Conservation (phyloP, 257 asterid species). For the Salvia splendens region DNA sequence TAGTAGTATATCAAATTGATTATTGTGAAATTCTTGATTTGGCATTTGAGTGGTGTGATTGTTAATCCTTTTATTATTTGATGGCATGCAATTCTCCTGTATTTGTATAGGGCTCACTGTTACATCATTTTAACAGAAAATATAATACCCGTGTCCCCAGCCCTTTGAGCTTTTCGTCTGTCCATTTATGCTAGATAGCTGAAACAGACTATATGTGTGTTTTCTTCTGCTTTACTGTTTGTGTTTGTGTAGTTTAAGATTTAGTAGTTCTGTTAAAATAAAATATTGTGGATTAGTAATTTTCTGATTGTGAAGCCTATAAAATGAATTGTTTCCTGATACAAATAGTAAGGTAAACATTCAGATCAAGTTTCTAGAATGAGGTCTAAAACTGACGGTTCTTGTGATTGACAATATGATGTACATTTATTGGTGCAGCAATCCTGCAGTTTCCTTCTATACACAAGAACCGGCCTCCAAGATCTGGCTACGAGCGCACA, state of each 20-base stretch:
- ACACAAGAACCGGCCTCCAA: conserved; percentile 79
- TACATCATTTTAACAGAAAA: not conserved
- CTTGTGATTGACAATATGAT: conserved; percentile 43
- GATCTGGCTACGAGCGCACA: conserved; percentile 81
- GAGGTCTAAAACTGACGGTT: conserved; percentile 23
- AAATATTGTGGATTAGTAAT: conserved; percentile 8
- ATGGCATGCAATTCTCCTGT: conserved; percentile 2
- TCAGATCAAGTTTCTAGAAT: conserved; percentile 23
- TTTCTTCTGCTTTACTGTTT: not conserved
- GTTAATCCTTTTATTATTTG: not conserved
- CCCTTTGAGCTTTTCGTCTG: not conserved
- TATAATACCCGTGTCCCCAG: not conserved
- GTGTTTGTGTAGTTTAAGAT: not conserved
- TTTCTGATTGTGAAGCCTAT: conserved; percentile 23
- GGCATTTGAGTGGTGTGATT: not conserved
- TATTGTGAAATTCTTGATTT: conserved; percentile 16
- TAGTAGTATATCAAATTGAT: not conserved
- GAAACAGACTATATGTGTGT: not conserved
- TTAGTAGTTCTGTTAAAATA: conserved; percentile 17
- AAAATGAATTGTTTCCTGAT: conserved; percentile 13
- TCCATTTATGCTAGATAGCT: conserved; percentile 4
- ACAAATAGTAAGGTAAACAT: conserved; percentile 22
- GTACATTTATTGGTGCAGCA: conserved; percentile 62
- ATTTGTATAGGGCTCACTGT: conserved; percentile 10
- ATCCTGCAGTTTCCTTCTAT: conserved; percentile 87